These are phyloP conservation scores for Chytriomyces confervae DNA, from an alignment of 192 early-diverging fungal species.

Conservation along the genomic window DNA sequence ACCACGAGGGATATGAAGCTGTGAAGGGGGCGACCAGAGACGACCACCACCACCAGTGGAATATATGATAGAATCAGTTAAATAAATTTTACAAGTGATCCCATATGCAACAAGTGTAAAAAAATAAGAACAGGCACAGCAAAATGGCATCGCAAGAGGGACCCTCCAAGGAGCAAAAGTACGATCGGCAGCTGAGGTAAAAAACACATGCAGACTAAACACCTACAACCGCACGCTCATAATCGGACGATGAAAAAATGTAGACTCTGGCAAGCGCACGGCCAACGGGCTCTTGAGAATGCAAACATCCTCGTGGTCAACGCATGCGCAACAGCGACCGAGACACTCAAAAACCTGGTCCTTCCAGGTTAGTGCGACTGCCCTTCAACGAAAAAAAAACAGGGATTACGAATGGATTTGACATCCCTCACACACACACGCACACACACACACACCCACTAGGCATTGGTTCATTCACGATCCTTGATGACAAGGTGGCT, in stretches of 20 bases:
- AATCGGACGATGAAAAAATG: background rate
- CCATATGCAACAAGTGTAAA: too few species aligned
- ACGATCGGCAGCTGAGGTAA: constrained; percentile 87
- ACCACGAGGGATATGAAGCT: too few species aligned
- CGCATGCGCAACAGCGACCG: constrained; percentile 83
- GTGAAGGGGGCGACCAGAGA: too few species aligned
- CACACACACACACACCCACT: background rate
- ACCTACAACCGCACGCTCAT: background rate
- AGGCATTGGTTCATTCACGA: constrained; percentile 89
- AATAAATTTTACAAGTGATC: too few species aligned
- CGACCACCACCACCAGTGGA: too few species aligned
- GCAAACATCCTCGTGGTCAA: constrained; percentile 86
- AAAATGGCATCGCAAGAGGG: background rate
- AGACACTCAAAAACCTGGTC: constrained; percentile 93
- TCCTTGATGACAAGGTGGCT: constrained; percentile 78
- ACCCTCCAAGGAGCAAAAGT: constrained; percentile 73
- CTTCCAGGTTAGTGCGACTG: constrained; percentile 76
- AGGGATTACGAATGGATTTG: background rate
- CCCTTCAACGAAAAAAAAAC: background rate
- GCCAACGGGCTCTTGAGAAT: constrained; percentile 84
- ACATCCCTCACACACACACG: too few species aligned
- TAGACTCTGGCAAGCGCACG: constrained; percentile 94
- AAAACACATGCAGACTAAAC: background rate
- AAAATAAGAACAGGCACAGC: too few species aligned
- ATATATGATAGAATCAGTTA: too few species aligned